Evolutionary conservation across 108 stramenopile genomes (phyloP), one percentile per base, ranked within the genome.

Genomic region (Fragilariopsis cylindrus): DNA sequence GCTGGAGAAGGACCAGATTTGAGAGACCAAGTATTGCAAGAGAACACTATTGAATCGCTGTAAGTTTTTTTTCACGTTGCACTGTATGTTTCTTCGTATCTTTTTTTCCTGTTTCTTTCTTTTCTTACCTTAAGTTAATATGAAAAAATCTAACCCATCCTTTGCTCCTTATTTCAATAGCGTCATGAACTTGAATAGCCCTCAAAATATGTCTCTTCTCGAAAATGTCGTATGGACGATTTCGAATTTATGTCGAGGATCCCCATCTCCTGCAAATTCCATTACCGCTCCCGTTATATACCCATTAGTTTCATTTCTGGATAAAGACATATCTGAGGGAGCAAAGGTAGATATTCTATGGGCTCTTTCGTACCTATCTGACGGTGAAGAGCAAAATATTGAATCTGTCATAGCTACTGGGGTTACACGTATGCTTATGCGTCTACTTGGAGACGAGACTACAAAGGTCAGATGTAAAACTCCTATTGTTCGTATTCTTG

Each of bases 241-340:
- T 16, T 96, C 94, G 44, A 99, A 98, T 77, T 82, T 98, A 60
- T 98, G 97, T 83, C 90, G 98, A 50, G 96, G 96, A 48, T 97
- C 96, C 78, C 97, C 97, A 7, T 71, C 88, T 47, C 95, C 96
- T 45, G 62, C 72, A 16, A 41, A 85, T 39, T 54, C 65, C 7
- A 30, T 70, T 7, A 67, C 96, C n/a, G 65, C 49, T 7, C 82
- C 90, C 11, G 88, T 86, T 4, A 72, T 96, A 19, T 85, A 80
- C 4, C 74, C 81, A 19, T 74, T 98, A 30, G 43, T 62, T 16
- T 30, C 57, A 11, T 67, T 74, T 42, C 41, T 52, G 11, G 41
- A 65, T 21, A 53, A 57, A 58, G 13, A 60, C 84, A 11, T 74
- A 93, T 8, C 67, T 3, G 81, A 79, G 52, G 88, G 83, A 45